These are phyloP conservation scores for Jaminaea rosea DNA, from an alignment of 1,284 basidiomycete species.

Conservation along the genomic window DNA sequence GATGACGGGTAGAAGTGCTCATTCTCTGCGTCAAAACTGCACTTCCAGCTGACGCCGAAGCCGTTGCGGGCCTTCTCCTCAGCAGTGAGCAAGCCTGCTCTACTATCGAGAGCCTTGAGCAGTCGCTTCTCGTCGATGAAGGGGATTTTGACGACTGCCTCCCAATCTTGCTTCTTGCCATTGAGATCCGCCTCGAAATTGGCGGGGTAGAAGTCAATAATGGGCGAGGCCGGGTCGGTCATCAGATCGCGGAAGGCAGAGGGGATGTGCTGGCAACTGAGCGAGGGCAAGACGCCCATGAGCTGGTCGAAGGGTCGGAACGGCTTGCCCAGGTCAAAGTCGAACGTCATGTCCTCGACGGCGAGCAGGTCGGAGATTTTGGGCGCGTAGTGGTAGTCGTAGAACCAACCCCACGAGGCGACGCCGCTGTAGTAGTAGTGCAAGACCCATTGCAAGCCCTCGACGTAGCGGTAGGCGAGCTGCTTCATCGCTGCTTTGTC, in stretches of 20 bases:
- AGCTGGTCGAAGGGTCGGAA: conserved; percentile 93
- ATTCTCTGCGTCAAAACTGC: conserved; percentile 57
- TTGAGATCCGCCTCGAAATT: conserved; percentile 90
- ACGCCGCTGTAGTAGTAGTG: conserved; percentile 97
- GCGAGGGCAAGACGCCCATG: conserved; percentile 91
- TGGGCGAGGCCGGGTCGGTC: conserved; percentile 74
- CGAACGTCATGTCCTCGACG: conserved; percentile 69
- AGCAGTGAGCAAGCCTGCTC: conserved; percentile 65
- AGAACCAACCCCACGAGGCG: conserved; percentile 98
- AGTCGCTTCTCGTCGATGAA: conserved; percentile 84
- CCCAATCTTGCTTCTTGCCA: conserved; percentile 98
- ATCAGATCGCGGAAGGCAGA: conserved; percentile 82
- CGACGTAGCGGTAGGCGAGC: conserved; percentile 61
- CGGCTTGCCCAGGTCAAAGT: conserved; percentile 76
- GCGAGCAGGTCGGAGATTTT: conserved; percentile 65
- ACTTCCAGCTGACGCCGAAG: conserved; percentile 70
- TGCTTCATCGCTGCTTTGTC: conserved; percentile 51
- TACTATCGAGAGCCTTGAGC: conserved; percentile 59
- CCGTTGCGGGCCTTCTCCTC: conserved; percentile 72
- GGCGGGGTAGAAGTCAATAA: conserved; percentile 85
- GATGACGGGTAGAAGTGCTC: conserved; percentile 75
- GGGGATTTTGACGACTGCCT: conserved; percentile 96
- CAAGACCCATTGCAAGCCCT: conserved; percentile 97
- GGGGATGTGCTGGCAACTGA: conserved; percentile 81
- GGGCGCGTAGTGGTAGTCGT: conserved; percentile 85